phyloP scores from a whole-genome alignment of 2,329 filamentous ascomycete genomes.

The Neofusicoccum umdonicola region DNA sequence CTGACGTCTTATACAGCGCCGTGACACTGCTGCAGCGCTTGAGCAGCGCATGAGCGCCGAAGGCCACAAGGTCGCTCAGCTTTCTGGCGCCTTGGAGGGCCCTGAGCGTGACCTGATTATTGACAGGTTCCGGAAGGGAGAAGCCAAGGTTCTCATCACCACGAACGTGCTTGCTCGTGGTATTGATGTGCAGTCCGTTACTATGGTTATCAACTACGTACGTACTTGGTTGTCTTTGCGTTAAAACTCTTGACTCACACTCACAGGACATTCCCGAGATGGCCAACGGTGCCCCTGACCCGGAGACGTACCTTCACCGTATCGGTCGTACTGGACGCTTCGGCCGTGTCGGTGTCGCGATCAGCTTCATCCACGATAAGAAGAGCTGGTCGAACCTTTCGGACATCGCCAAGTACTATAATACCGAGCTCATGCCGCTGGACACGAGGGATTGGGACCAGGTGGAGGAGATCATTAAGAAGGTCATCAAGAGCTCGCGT shows the following conservation, averaged over 20 bases:
- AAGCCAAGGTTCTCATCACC: constrained; percentile 93
- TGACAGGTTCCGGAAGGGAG: constrained; percentile 78
- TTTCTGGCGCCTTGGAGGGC: constrained; percentile 87
- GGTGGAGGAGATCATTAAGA: constrained; percentile 79
- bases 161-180: constrained; percentile 96
- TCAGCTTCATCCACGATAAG: constrained; percentile 89
- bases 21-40: constrained; percentile 81
- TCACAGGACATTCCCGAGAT: constrained; percentile 58
- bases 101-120: constrained; percentile 78
- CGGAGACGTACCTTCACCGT: constrained; percentile 94
- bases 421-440: constrained; percentile 76
- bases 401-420: constrained; percentile 76
- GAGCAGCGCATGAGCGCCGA: constrained; percentile 81
- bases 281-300: constrained; percentile 70
- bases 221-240: constrained; percentile 24
- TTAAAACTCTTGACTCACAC: constrained; percentile 19
- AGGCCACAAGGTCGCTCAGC: constrained; percentile 85
- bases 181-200: constrained; percentile 88
- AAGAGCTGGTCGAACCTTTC: constrained; percentile 76
- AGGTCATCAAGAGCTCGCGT: constrained; percentile 47
- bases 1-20: constrained; percentile 56
- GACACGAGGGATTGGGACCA: constrained; percentile 87
- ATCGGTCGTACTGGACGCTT: constrained; percentile 97
- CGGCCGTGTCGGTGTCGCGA: constrained; percentile 90
- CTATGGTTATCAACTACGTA: constrained; percentile 97